phyloP scores from a whole-genome alignment of 2,329 filamentous ascomycete species.

The Monilinia aucupariae region DNA sequence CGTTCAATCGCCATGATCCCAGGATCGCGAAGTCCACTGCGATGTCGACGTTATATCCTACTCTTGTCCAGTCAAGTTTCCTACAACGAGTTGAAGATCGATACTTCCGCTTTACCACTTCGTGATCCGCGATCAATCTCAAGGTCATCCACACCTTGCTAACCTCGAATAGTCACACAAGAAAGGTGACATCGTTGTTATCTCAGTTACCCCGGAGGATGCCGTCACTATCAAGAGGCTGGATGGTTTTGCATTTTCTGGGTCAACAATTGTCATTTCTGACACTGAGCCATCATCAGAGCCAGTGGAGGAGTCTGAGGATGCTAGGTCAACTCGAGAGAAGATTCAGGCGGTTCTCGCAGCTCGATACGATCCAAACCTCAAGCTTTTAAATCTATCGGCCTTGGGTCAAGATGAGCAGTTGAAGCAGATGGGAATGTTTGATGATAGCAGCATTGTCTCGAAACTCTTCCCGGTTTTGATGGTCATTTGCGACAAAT shows the following conservation, averaged over 20 bases:
- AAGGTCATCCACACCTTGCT: conserved; percentile 46
- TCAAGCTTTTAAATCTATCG: conserved; percentile 80
- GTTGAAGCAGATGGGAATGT: conserved; percentile 65
- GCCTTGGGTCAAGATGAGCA: conserved; percentile 65
- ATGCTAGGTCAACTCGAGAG: conserved; percentile 57
- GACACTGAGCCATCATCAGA: conserved; percentile 35
- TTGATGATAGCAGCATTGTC: conserved; percentile 57
- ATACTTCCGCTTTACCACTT: conserved; percentile 26
- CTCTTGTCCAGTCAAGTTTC: conserved; percentile 37
- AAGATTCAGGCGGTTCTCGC: conserved; percentile 67
- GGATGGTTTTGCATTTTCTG: conserved; percentile 64
- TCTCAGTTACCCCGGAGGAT: conserved; percentile 61
- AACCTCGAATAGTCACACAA: conserved; percentile 64
- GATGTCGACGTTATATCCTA: conserved; percentile 37
- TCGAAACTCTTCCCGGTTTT: conserved; percentile 87
- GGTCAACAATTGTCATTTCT: conserved; percentile 52
- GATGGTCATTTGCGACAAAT: conserved; percentile 76
- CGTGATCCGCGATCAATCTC: conserved; percentile 34
- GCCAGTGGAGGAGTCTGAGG: conserved; percentile 42
- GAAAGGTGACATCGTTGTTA: conserved; percentile 63
- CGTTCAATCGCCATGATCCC: conserved; percentile 48
- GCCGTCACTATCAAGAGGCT: conserved; percentile 60
- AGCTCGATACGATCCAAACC: conserved; percentile 63
- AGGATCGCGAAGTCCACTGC: conserved; percentile 34
- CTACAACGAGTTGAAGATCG: conserved; percentile 29